Percentiles rank a stretch among this genome's conserved stretches.
Evolutionary conservation across 805 yeast species (phyloP).

Genomic region (Kodamaea neixiangensis): DNA sequence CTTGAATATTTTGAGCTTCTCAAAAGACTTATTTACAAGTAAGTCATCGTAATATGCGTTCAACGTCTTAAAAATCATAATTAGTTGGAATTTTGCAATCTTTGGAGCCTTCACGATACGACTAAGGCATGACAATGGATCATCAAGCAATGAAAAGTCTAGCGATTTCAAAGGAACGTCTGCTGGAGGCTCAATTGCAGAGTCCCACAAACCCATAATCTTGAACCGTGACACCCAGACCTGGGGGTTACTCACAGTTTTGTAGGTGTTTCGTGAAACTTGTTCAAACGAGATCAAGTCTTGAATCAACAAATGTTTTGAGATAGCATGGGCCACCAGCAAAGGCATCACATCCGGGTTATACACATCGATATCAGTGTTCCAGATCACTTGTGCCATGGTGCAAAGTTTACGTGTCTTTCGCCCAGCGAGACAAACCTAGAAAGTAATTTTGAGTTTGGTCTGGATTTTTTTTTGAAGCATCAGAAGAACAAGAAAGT

Average conservation of each 20-base stretch:
- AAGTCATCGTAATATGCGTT: constrained; percentile 50
- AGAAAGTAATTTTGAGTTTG: not conserved
- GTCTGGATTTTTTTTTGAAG: not conserved
- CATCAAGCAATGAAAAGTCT: constrained; percentile 12
- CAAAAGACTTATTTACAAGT: constrained; percentile 39
- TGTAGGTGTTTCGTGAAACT: constrained; percentile 40
- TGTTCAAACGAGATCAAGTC: constrained; percentile 42
- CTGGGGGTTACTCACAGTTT: constrained; percentile 39
- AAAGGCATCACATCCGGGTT: constrained; percentile 38
- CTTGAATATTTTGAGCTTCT: constrained; percentile 47
- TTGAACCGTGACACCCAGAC: constrained; percentile 41
- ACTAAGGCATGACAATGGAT: constrained; percentile 40
- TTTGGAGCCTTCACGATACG: constrained; percentile 23
- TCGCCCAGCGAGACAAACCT: not conserved
- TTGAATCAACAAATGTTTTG: constrained; percentile 34
- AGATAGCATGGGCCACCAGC: constrained; percentile 36
- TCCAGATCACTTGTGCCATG: constrained; percentile 50
- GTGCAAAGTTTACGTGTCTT: not conserved
- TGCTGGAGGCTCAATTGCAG: constrained; percentile 14
- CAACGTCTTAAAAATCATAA: constrained; percentile 40
- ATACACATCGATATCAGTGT: constrained; percentile 47
- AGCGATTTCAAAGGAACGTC: constrained; percentile 9
- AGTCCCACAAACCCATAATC: constrained; percentile 41
- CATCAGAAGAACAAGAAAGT: not conserved
- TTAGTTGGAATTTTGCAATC: constrained; percentile 41